These are phyloP conservation scores for Xylaria sp. DNA, from an alignment of 2,329 filamentous ascomycete species.

Conservation along the genomic window DNA sequence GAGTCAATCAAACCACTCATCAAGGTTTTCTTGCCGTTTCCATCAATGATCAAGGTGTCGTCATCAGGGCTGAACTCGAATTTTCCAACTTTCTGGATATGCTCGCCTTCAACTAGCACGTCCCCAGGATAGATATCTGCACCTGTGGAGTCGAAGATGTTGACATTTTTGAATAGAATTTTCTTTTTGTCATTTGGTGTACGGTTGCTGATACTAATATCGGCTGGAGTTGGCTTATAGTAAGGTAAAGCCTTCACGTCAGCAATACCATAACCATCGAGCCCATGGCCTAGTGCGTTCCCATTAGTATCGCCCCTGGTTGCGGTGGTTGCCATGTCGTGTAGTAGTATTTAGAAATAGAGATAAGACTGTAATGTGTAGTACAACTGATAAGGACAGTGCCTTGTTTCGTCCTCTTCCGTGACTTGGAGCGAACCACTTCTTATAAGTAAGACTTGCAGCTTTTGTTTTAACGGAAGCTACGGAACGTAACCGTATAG, in stretches of 20 bases:
- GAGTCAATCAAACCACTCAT: constrained; percentile 62
- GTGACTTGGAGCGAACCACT: not conserved
- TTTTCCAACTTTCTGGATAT: constrained; percentile 43
- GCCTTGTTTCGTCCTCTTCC: not conserved
- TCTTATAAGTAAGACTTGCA: not conserved
- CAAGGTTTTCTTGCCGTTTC: constrained; percentile 56
- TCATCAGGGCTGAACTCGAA: constrained; percentile 44
- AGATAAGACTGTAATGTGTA: not conserved
- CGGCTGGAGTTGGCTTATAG: constrained; percentile 23
- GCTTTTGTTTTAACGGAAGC: not conserved
- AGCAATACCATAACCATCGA: constrained; percentile 20
- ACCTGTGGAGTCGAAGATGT: constrained; percentile 49
- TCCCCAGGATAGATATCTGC: constrained; percentile 45
- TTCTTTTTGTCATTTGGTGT: constrained; percentile 22
- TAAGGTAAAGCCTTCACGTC: constrained; percentile 7
- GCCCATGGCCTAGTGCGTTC: constrained; percentile 5
- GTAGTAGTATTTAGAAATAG: not conserved
- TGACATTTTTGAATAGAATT: constrained; percentile 47
- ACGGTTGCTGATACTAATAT: constrained; percentile 19
- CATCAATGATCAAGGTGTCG: constrained; percentile 51
- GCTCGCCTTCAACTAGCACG: constrained; percentile 46
- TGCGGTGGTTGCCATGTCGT: not conserved
- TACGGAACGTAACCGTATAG: not conserved
- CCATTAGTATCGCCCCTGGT: not conserved
- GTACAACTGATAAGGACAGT: not conserved